phyloP scores from a whole-genome alignment of 257 asterid species.

The Ocimum tenuiflorum region DNA sequence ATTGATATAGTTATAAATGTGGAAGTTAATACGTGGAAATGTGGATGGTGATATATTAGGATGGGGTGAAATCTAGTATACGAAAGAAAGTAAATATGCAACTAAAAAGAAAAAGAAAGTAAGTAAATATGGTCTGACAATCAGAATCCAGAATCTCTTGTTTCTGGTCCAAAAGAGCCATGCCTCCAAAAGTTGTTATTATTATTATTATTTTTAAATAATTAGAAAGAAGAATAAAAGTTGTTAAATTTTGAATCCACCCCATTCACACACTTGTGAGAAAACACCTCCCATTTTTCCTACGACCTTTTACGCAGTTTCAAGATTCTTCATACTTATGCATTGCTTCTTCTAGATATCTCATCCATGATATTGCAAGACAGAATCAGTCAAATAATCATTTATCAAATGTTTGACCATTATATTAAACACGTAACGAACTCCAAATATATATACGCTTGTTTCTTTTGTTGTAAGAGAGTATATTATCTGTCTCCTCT shows the following conservation, averaged over 20 bases:
- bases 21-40: too few relatives aligned
- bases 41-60: neutral
- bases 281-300: constrained; percentile 1
- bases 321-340: neutral
- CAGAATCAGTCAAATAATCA: too few relatives aligned
- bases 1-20: too few relatives aligned
- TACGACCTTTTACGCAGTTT: neutral
- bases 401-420: too few relatives aligned
- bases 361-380: too few relatives aligned
- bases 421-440: too few relatives aligned
- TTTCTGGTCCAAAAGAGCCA: constrained; percentile 18
- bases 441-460: too few relatives aligned
- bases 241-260: constrained; percentile 7
- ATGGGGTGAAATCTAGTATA: constrained; percentile 7
- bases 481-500: neutral
- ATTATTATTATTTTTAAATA: too few relatives aligned
- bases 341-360: neutral
- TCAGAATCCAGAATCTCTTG: constrained; percentile 23
- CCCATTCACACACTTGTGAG: constrained; percentile 14
- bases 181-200: neutral
- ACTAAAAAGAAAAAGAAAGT: too few relatives aligned
- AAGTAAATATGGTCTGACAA: neutral
- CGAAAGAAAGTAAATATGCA: constrained; percentile 8
- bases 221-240: too few relatives aligned
- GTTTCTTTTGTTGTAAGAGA: too few relatives aligned